Conservation (phyloP, 805 yeast genomes). For the Grigorovia jiainica region DNA sequence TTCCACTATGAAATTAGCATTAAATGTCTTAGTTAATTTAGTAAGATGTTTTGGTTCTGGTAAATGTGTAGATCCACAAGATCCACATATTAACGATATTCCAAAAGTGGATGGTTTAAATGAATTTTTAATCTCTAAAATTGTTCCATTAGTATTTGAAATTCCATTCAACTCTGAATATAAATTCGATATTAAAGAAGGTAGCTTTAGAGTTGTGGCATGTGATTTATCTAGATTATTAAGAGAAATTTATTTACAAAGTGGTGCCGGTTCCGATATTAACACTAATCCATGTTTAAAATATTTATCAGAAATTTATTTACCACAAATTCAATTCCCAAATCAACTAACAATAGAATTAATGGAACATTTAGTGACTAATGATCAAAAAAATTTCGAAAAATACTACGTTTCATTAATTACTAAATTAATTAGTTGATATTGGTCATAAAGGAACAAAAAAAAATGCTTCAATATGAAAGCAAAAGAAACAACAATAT, state of each 20-base stretch:
- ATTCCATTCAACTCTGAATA: constrained; percentile 61
- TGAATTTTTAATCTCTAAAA: constrained; percentile 56
- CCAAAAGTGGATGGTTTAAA: constrained; percentile 58
- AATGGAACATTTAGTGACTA: constrained; percentile 44
- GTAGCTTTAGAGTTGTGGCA: constrained; percentile 64
- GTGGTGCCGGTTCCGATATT: constrained; percentile 14
- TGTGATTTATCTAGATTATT: constrained; percentile 66
- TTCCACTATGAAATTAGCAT: constrained; percentile 55
- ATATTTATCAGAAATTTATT: constrained; percentile 43
- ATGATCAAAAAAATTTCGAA: constrained; percentile 56
- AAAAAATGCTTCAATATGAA: too few species aligned
- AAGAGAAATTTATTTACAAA: constrained; percentile 44
- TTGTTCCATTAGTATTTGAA: constrained; percentile 62
- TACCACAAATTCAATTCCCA: constrained; percentile 50
- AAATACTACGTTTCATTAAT: constrained; percentile 52
- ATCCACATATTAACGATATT: constrained; percentile 38
- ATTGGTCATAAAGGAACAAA: too few species aligned
- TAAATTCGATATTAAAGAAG: constrained; percentile 62
- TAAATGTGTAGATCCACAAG: constrained; percentile 50
- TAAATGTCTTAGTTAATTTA: constrained; percentile 59
- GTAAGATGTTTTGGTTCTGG: constrained; percentile 61
- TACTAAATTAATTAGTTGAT: constrained; percentile 11
- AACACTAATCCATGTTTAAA: constrained; percentile 27
- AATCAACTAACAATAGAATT: constrained; percentile 51
- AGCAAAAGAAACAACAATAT: too few species aligned